Conservation (phyloP, 2,329 filamentous ascomycete species). For the Ceratocystis ficicola region DNA sequence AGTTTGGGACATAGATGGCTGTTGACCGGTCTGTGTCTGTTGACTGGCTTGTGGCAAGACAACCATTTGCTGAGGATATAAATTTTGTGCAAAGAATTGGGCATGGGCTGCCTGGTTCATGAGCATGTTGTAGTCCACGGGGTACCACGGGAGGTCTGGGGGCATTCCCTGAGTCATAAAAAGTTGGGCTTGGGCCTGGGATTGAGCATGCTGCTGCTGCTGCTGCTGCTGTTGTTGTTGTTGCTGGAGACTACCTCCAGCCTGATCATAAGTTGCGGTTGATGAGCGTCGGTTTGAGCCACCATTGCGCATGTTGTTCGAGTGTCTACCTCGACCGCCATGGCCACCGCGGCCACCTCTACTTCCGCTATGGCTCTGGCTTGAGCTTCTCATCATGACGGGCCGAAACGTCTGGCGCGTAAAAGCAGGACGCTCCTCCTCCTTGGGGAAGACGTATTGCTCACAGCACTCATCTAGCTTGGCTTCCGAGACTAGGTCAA, state of each 20-base stretch:
- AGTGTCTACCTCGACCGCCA: constrained; percentile 39
- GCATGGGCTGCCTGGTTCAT: constrained; percentile 9
- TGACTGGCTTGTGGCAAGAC: background rate
- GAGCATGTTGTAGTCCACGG: constrained; percentile 4
- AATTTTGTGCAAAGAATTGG: background rate
- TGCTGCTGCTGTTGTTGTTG: constrained; percentile 12
- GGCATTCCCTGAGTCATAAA: constrained; percentile 2
- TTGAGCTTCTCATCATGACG: constrained; percentile 47
- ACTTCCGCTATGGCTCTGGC: constrained; percentile 42
- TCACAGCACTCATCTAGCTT: constrained; percentile 78
- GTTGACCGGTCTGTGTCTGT: constrained; percentile 1
- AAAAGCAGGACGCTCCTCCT: constrained; percentile 52
- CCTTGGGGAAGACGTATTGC: constrained; percentile 74
- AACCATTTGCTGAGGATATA: constrained; percentile 11
- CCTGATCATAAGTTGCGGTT: constrained; percentile 27
- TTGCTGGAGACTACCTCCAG: constrained; percentile 22
- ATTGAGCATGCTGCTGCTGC: constrained; percentile 7
- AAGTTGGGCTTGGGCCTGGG: constrained; percentile 25
- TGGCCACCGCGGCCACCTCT: constrained; percentile 29
- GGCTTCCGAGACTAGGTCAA: constrained; percentile 64
- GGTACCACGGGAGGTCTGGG: constrained; percentile 1
- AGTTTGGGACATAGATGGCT: background rate
- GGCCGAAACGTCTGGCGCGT: constrained; percentile 46
- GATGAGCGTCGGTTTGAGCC: constrained; percentile 42
- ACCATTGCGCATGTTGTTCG: constrained; percentile 32